Conservation (phyloP, 805 yeast genomes). For the Candida corydali region DNA sequence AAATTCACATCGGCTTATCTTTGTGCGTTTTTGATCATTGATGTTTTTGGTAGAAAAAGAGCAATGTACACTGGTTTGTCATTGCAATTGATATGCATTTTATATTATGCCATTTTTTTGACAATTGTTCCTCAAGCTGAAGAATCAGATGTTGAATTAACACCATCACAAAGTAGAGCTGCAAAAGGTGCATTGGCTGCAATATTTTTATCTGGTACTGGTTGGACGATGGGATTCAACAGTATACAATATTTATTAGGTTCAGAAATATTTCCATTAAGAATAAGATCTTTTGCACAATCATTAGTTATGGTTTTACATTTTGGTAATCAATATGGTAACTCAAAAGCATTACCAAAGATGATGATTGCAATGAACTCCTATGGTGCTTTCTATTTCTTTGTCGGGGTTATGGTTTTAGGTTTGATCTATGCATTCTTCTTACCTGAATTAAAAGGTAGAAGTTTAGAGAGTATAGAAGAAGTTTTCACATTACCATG, state of each 20-base stretch:
- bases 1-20: conserved; percentile 45
- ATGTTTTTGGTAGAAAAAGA: conserved; percentile 46
- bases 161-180: conserved; percentile 30
- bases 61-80: conserved; percentile 44
- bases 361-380: conserved; percentile 42
- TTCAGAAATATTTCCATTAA: conserved; percentile 50
- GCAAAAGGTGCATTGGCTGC: conserved; percentile 47
- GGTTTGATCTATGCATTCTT: conserved; percentile 42
- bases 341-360: conserved; percentile 48
- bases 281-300: conserved; percentile 44
- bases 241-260: conserved; percentile 49
- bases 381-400: conserved; percentile 50
- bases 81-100: conserved; percentile 38
- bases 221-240: conserved; percentile 58
- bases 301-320: conserved; percentile 50
- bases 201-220: conserved; percentile 45
- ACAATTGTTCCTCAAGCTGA: conserved; percentile 42
- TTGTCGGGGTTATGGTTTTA: conserved; percentile 35
- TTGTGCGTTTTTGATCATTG: conserved; percentile 49
- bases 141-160: conserved; percentile 19
- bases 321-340: conserved; percentile 51
- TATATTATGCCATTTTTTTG: conserved; percentile 46
- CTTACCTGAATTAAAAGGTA: conserved; percentile 45
- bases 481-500: conserved; percentile 49
- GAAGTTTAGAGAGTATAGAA: conserved; percentile 47